Evolutionary conservation across 139 green algal genomes (phyloP).

Genomic region (Chlamydomonas applanata): DNA sequence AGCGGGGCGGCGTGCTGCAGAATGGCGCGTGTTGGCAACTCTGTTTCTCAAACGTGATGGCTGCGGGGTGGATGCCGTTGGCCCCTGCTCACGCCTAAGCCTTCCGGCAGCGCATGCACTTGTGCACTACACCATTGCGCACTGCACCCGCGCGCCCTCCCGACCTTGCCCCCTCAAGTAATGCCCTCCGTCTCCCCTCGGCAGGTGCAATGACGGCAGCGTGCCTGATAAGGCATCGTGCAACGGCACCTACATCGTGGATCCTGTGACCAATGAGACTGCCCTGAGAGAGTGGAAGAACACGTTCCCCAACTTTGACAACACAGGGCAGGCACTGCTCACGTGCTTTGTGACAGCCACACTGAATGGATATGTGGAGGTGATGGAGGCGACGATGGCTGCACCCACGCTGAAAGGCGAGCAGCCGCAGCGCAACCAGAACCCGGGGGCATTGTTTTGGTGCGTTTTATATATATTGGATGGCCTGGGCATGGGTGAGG

Average conservation of each 20-base stretch:
- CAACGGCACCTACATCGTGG: constrained; percentile 40
- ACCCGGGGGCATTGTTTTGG: constrained; percentile 59
- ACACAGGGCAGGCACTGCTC: constrained; percentile 66
- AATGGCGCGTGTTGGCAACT: no score
- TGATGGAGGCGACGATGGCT: constrained; percentile 50
- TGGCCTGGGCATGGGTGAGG: no score
- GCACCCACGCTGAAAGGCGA: constrained; percentile 36
- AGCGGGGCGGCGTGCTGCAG: no score
- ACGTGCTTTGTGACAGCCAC: constrained; percentile 68
- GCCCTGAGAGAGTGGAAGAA: constrained; percentile 52
- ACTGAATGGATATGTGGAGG: constrained; percentile 63
- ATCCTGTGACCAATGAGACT: constrained; percentile 15
- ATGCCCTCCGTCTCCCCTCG: no score
- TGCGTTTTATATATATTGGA: not conserved
- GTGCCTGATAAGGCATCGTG: constrained; percentile 39
- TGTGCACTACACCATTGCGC: no score
- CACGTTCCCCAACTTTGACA: constrained; percentile 69
- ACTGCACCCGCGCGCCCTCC: no score
- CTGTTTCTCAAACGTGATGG: no score
- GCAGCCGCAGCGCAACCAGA: constrained; percentile 58
- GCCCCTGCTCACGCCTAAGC: no score
- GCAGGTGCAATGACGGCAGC: constrained; percentile 65
- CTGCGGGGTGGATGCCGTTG: no score
- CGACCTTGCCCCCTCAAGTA: not conserved
- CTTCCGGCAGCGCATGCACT: no score